Evolutionary conservation across 2,329 filamentous ascomycete genomes (phyloP).

Genomic region (Leptodontidium sp.): DNA sequence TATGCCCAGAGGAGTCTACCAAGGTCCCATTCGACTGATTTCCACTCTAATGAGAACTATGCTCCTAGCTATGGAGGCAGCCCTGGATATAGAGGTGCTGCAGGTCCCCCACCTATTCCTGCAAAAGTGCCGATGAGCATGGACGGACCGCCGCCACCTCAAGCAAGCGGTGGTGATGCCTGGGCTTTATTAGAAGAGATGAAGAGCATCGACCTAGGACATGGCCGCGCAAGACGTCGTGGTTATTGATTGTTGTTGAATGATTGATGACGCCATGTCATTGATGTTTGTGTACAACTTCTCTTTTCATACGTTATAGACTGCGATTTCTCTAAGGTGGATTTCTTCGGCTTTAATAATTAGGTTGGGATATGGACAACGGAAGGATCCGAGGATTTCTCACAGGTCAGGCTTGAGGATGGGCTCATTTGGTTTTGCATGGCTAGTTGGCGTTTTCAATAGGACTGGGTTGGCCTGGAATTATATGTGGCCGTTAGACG

Average conservation of each 20-base stretch:
- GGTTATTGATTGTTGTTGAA: conserved; percentile 28
- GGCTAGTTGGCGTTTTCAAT: conserved; percentile 18
- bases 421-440: conserved; percentile 11
- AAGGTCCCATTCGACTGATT: conserved; percentile 42
- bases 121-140: conserved; percentile 71
- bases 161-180: conserved; percentile 51
- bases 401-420: conserved; percentile 18
- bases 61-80: conserved; percentile 41
- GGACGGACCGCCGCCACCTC: conserved; percentile 51
- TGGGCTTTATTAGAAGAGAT: conserved; percentile 76
- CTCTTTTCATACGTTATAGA: conserved; percentile 29
- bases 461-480: background rate
- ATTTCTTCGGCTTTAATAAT: conserved; percentile 23
- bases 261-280: conserved; percentile 20
- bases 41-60: conserved; percentile 41
- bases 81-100: conserved; percentile 45
- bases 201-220: conserved; percentile 71
- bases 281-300: conserved; percentile 29
- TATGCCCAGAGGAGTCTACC: conserved; percentile 38
- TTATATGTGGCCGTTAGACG: conserved; percentile 5
- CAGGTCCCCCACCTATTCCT: conserved; percentile 66
- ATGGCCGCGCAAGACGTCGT: conserved; percentile 54
- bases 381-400: conserved; percentile 10
- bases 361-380: conserved; percentile 21
- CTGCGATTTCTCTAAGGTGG: background rate